Evolutionary conservation across 1,284 basidiomycete species (phyloP), one percentile per base, ranked within the genome.

Genomic region (Cryptococcus depauperatus): DNA sequence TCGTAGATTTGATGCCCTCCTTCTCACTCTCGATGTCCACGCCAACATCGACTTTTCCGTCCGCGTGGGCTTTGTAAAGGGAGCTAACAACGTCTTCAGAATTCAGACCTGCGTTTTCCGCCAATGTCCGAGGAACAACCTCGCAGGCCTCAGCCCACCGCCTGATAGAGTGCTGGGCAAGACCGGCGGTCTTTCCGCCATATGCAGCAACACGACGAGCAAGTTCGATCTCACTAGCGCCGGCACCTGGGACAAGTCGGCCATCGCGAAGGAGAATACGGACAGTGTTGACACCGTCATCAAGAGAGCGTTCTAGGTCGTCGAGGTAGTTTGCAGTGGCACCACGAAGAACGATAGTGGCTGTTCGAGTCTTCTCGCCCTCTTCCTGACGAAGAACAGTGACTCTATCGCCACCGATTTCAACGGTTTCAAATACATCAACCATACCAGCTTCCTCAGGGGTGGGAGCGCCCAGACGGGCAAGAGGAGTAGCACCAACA

Each of bases 401-500:
- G 29, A 97, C 95, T 41, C 93, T 83, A 73, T 99, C 95, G 5
- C 95, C 95, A 37, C 95, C 95, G 58, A 98, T 86, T 71, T 99
- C 95, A 50, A 84, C 83, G 28, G 86, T 89, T 76, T 98, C 92
- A 62, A 97, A 85, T 21, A 95, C 77, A 66, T 98, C 93, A 54
- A 96, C 81, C 63, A 78, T 84, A 29, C 95, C 95, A 5, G 89
- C 90, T 74, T 99, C 95, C 70, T 99, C 95, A 0, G 91, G 80
- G 16, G 89, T 93, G 2, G 95, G 93, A 0, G 92, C 88, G 46
- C 95, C 95, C 48, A 98, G 78, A 37, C 95, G 83, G 4, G 95
- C 93, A 40, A 99, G 81, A 4, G 95, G 92, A 1, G 91, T 96
- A 9, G 95, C 95, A 51, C 90, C 89, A 50, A 93, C 85, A 57